Evolutionary conservation across 192 early-diverging fungal species (phyloP), one percentile per base, ranked within the genome.

Genomic region (Geranomyces michiganensis): DNA sequence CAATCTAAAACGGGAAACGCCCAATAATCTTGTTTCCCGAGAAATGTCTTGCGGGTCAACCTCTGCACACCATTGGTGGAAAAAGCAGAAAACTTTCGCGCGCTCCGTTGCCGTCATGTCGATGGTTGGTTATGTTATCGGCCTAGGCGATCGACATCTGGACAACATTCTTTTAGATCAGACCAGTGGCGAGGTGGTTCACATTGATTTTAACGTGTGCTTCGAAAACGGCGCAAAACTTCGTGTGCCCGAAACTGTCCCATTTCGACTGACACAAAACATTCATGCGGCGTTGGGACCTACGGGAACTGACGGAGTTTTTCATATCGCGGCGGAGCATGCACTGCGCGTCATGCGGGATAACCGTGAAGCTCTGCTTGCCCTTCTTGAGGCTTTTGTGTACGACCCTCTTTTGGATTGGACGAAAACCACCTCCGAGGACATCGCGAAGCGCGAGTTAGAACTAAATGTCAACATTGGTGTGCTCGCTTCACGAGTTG

Each of bases 171-270:
- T 92, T 53, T 48, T 92, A 8, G 80, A 88, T 68, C 46, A 65
- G 0, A 17, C 46, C 17, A 51, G 41, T 3, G 89, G 88, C 0
- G 81, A 80, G 14, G 71, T 92, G 45, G 74, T 92, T 48, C 89
- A 91, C 66, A 88, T 92, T 61, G 91, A 92, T 67, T 92, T 82
- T 68, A 92, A 90, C 67, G 87, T 92, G 10, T 88, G 89, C 68
- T 92, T 90, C 63, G 91, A 91, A 46, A 88, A 87, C 47, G 91
- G 91, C 8, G 32, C 67, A 0, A 69, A 81, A 1, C 77, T 90
- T 29, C 81, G 87, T 15, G 78, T 92, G 0, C 90, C 90, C 13
- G 91, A 92, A 72, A 84, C 73, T 2, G 90, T 91, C 8, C 91
- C 91, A n/a, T 92, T 91, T 71, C 76, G 91, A n/a, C 64, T 92